A percentile compares a stretch with the other conserved stretches of the same genome.
These are phyloP conservation scores for Trametes hirsuta DNA, from an alignment of 1,284 basidiomycete species.

Conservation along the genomic window DNA sequence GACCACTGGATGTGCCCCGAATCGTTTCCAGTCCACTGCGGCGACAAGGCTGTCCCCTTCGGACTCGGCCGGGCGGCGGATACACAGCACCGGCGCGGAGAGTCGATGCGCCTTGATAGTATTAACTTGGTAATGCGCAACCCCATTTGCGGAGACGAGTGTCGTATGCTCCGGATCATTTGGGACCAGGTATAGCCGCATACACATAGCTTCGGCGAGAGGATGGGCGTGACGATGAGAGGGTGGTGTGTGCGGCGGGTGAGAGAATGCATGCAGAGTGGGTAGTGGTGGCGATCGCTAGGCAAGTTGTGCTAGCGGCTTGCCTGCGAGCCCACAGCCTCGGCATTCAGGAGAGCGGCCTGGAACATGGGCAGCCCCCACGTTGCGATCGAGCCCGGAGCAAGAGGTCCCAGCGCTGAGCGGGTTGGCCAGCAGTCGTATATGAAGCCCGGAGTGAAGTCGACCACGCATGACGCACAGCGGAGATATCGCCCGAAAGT, in stretches of 20 bases:
- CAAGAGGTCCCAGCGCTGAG: no score
- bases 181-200: conserved; percentile 54
- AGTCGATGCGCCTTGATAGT: conserved; percentile 41
- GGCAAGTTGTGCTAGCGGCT: no score
- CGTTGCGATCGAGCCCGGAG: no score
- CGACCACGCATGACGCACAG: no score
- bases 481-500: no score
- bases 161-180: conserved; percentile 52
- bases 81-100: conserved; percentile 36
- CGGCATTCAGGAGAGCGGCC: no score
- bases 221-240: background rate
- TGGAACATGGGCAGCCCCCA: no score
- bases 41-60: conserved; percentile 46
- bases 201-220: conserved; percentile 23
- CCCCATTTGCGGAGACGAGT: conserved; percentile 51
- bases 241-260: background rate
- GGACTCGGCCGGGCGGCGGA: conserved; percentile 42
- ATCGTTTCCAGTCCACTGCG: conserved; percentile 50
- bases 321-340: no score
- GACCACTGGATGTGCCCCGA: conserved; percentile 46
- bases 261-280: no score
- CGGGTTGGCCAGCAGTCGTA: no score
- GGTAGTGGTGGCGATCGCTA: no score
- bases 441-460: no score
- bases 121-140: conserved; percentile 49